Evolutionary conservation across 495 filamentous ascomycete genomes (phyloP).

Genomic region (Penicillium coffeae): DNA sequence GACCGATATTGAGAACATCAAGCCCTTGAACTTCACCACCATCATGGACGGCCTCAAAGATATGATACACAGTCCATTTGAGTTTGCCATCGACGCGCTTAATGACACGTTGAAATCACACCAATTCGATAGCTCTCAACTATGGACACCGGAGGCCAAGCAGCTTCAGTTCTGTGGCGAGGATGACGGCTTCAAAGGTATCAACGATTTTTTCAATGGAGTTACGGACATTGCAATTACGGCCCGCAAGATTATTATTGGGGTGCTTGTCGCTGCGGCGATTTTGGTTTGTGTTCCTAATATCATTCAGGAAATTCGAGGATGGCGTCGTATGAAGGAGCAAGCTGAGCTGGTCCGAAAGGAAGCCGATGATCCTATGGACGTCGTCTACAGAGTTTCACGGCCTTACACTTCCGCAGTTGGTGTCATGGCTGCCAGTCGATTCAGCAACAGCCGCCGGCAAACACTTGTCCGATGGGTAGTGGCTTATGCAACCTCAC

Average conservation of each 20-base stretch:
- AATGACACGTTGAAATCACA: conserved; percentile 64
- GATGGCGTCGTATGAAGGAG: conserved; percentile 68
- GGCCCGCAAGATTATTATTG: conserved; percentile 71
- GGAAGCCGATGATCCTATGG: conserved; percentile 71
- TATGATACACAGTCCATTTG: conserved; percentile 73
- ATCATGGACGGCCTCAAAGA: conserved; percentile 73
- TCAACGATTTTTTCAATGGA: conserved; percentile 81
- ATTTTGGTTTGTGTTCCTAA: conserved; percentile 70
- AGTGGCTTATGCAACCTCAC: conserved; percentile 79
- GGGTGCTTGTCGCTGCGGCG: conserved; percentile 64
- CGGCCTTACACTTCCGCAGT: conserved; percentile 65
- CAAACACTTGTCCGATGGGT: conserved; percentile 78
- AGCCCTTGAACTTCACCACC: conserved; percentile 77
- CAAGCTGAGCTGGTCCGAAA: conserved; percentile 63
- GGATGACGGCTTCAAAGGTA: conserved; percentile 75
- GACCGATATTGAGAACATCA: conserved; percentile 64
- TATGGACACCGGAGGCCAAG: conserved; percentile 79
- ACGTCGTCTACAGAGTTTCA: conserved; percentile 84
- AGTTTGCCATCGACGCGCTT: conserved; percentile 65
- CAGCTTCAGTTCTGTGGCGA: conserved; percentile 81
- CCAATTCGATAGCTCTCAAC: conserved; percentile 67
- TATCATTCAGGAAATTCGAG: conserved; percentile 73
- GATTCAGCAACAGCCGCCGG: conserved; percentile 62
- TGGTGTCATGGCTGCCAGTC: conserved; percentile 69
- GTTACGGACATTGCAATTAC: conserved; percentile 56